These are phyloP conservation scores for Pseudohyphozyma bogoriensis DNA, from an alignment of 768 basidiomycete species.

Conservation along the genomic window DNA sequence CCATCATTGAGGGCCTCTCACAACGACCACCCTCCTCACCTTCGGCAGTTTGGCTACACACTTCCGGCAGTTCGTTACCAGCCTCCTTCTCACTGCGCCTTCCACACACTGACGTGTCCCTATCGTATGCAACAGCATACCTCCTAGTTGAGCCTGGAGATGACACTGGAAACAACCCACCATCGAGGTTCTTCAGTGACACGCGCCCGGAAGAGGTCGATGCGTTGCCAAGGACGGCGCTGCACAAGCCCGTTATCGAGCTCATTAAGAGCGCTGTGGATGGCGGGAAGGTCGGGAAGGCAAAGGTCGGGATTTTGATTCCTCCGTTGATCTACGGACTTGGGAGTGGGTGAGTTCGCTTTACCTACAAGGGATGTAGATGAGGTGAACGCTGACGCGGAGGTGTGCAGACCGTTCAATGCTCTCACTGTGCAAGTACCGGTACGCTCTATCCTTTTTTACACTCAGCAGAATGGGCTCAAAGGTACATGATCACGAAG, in stretches of 20 bases:
- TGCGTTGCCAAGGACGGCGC: constrained; percentile 11
- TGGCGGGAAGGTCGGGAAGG: constrained; percentile 7
- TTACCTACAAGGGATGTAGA: too few relatives aligned
- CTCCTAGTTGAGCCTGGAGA: background rate
- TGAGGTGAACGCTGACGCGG: too few relatives aligned
- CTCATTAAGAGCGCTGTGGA: constrained; percentile 23
- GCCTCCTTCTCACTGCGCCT: background rate
- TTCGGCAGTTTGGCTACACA: constrained; percentile 25
- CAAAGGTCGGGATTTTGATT: constrained; percentile 16
- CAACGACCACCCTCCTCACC: background rate
- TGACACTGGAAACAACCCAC: constrained; percentile 3
- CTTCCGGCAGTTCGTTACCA: constrained; percentile 20
- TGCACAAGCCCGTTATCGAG: constrained; percentile 16
- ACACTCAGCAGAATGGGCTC: too few relatives aligned
- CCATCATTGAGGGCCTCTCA: constrained; percentile 20
- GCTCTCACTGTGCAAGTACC: constrained; percentile 18
- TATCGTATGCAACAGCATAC: background rate
- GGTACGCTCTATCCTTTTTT: too few relatives aligned
- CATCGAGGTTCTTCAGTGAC: constrained; percentile 17
- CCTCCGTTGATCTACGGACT: constrained; percentile 20
- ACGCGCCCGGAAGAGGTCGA: constrained; percentile 12
- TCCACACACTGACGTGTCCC: background rate
- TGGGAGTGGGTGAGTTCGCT: constrained; percentile 9
- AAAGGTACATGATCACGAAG: too few relatives aligned
- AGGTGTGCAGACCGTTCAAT: constrained; percentile 21